Evolutionary conservation across 495 filamentous ascomycete species (phyloP), one percentile per base, ranked within the genome.

Genomic region (Tetracladium marchalianum): DNA sequence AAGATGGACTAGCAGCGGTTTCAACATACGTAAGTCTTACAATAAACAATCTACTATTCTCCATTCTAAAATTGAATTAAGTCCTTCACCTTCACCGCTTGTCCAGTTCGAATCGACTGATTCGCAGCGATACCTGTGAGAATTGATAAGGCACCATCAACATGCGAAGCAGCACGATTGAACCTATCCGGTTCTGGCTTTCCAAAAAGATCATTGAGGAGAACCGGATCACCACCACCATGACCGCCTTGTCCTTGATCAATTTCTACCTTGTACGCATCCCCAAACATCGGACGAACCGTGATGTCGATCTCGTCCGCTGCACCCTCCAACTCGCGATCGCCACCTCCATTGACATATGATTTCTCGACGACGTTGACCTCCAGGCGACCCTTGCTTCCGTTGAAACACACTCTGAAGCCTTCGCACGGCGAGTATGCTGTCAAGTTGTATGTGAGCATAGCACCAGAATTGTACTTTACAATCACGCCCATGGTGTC

Each of bases 401-500:
- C 69, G 53, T 71, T 71, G 47, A 70, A 69, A 40, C 55, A 66
- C 16, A 66, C 64, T 24, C 66, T 53, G 54, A 70, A 68, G 17
- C 69, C 69, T 45, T 72, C 69, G 66, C 66, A 71, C 18, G 68
- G 69, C 41, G 68, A 64, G 38, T 72, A 72, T 40, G 69, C 69
- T 5, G 66, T 68, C 45, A 70, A 43, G 41, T 63, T 67, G 46
- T 70, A 72, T 27, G 68, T 67, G 51, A 72, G 49, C 45, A 77
- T 69, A 1, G 68, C 70, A 1, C 70, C 70, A 45, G 66, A 69
- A 10, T 65, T 63, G 49, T 80, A 80, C 53, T 69, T 62, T 42
- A 80, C 72, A 46, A 78, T 60, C 42, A 78, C 56, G 33, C 69
- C 73, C 75, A 78, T 76, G 4, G 72, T 78, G 49, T 78, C 75